These are phyloP conservation scores for Licmophora abbreviata DNA, from an alignment of 108 stramenopile species.

Conservation along the genomic window DNA sequence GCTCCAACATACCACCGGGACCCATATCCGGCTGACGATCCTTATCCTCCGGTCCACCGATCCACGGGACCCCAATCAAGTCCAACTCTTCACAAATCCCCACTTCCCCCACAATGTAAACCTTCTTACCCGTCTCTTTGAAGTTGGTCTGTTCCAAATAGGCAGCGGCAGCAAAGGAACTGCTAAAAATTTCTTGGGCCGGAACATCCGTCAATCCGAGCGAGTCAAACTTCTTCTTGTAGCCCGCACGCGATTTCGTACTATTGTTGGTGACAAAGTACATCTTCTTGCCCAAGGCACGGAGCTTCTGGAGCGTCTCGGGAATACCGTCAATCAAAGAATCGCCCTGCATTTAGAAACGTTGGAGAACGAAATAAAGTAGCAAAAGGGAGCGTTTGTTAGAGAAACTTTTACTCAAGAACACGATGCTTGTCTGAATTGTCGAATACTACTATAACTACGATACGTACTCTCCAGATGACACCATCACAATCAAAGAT, in stretches of 20 bases:
- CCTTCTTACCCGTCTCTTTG: constrained; percentile 91
- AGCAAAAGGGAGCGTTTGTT: background rate
- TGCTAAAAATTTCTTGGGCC: constrained; percentile 92
- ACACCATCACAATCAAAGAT: constrained; percentile 99
- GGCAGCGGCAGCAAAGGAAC: constrained; percentile 94
- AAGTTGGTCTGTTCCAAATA: constrained; percentile 97
- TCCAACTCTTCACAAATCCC: constrained; percentile 96
- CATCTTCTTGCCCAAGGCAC: constrained; percentile 85
- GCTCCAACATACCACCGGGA: constrained; percentile 76
- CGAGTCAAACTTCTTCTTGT: constrained; percentile 91
- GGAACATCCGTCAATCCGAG: constrained; percentile 83
- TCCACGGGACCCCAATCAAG: constrained; percentile 86
- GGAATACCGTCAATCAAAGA: constrained; percentile 90
- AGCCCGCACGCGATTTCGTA: constrained; percentile 89
- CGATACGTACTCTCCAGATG: constrained; percentile 72
- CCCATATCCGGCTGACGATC: constrained; percentile 85
- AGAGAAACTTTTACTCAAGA: background rate
- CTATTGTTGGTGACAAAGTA: constrained; percentile 99
- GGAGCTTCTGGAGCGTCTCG: constrained; percentile 80
- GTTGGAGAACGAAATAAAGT: background rate
- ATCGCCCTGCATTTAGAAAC: constrained; percentile 54
- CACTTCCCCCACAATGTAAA: constrained; percentile 93
- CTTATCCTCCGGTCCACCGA: constrained; percentile 89
- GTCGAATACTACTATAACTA: background rate
- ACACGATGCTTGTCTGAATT: constrained; percentile 4